Evolutionary conservation across 495 filamentous ascomycete species (phyloP), one percentile per base, ranked within the genome.

Genomic region (Aspergillus steynii): DNA sequence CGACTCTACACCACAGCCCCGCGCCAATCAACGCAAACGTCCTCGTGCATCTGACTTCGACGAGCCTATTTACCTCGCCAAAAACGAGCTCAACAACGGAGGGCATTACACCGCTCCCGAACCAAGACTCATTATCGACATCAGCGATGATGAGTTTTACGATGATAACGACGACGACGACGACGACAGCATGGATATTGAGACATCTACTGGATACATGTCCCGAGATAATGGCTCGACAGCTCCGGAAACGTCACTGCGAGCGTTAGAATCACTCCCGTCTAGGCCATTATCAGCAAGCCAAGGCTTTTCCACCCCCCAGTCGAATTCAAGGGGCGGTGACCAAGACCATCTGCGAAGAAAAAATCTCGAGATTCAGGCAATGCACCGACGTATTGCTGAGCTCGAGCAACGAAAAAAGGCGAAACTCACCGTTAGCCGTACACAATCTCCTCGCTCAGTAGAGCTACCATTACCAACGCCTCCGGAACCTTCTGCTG

Each of bases 41-140:
- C 91, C 90, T n/a, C 89, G 90, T 49, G 92, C 93, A 42, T 83
- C 90, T 14, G 93, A 96, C 68, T 93, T 96, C 49, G 85, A 85
- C 60, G 77, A 85, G 62, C 56, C 77, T 53, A 53, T 76, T 25
- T 67, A 74, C 15, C 69, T 80, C n/a, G 67, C 80, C 31, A 95
- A 91, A 67, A 85, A 86, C 53, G 81, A 84, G 15, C 89, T 88
- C 61, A 84, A 81, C 34, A 82, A 73, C 3, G 66, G 67, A 15
- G 60, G 58, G 6, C 65, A 58, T 28, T 55, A 63, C 12, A 37
- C 46, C 15, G 45, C 58, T 34, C 51, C 61, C 4, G 66, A 71
- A 12, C 66, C 69, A 37, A 76, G 71, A 53, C 72, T 84, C 7
- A 67, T 83, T 29, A 96, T 97, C 67, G 90, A 97, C 59, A 87